Percentiles rank a stretch among this genome's conserved stretches.
Evolutionary conservation across 2,329 filamentous ascomycete genomes (phyloP).

Genomic region (Byssochlamys sp.): DNA sequence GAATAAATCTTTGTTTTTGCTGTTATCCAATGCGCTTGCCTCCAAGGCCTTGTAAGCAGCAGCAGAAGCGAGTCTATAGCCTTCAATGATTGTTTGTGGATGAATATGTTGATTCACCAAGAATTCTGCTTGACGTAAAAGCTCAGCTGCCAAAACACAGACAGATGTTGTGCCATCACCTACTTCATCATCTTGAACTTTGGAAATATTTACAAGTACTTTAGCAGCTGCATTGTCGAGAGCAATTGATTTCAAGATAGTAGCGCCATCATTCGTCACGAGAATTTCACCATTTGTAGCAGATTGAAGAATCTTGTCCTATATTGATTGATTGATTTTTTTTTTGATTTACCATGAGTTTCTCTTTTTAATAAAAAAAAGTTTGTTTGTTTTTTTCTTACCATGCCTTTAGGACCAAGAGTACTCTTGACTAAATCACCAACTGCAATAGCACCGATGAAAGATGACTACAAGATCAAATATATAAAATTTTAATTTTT

Average conservation of each 20-base stretch:
- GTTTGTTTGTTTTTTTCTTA: too few relatives aligned
- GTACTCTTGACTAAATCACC: conserved; percentile 97
- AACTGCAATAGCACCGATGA: conserved; percentile 94
- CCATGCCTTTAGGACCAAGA: conserved; percentile 94
- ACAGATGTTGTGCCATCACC: conserved; percentile 98
- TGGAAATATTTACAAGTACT: conserved; percentile 97
- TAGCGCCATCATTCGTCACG: conserved; percentile 97
- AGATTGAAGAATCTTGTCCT: conserved; percentile 94
- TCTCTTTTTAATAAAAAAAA: too few relatives aligned
- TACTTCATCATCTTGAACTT: conserved; percentile 97
- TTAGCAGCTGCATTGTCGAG: conserved; percentile 97
- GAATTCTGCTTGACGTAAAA: conserved; percentile 92
- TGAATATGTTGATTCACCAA: conserved; percentile 97
- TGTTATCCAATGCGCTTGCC: too few relatives aligned
- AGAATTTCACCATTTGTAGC: conserved; percentile 96
- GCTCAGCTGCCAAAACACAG: conserved; percentile 84
- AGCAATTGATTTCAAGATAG: conserved; percentile 94
- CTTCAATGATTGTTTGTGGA: conserved; percentile 97
- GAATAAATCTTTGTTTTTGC: conserved; percentile 71
- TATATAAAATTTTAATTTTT: too few relatives aligned
- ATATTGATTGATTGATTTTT: too few relatives aligned
- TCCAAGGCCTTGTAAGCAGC: too few relatives aligned
- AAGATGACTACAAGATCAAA: too few relatives aligned
- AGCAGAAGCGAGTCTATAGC: conserved; percentile 89
- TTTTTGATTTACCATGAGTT: too few relatives aligned